Conservation (phyloP, 441 rosid species). For the Eruca vesicaria region DNA sequence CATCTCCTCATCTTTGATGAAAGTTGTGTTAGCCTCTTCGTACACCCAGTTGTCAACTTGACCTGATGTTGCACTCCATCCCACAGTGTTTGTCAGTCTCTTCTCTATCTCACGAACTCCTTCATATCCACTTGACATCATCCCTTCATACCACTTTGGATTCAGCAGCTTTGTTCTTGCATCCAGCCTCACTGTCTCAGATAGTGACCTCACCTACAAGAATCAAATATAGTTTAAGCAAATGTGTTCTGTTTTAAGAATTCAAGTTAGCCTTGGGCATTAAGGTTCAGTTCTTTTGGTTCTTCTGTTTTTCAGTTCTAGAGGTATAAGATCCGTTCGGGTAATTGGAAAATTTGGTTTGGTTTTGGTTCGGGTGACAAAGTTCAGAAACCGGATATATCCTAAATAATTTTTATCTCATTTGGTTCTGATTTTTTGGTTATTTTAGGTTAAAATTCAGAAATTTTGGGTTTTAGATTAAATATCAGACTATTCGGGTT, state of each 20-base stretch:
- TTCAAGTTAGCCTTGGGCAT: background rate
- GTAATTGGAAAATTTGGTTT: no score
- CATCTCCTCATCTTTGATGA: slow-evolving; percentile 95
- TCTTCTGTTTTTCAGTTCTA: no score
- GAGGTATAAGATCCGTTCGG: no score
- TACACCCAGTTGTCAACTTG: slow-evolving; percentile 99
- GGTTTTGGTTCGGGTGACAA: no score
- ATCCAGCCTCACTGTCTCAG: slow-evolving; percentile 90
- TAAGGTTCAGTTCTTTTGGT: no score
- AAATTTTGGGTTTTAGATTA: no score
- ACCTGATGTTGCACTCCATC: slow-evolving; percentile 99
- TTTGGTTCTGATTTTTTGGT: no score
- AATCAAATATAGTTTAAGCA: background rate
- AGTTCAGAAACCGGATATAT: no score
- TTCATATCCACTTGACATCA: slow-evolving; percentile 95
- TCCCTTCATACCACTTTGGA: slow-evolving; percentile 99
- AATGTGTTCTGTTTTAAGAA: background rate
- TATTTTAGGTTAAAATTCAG: no score
- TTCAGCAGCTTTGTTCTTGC: slow-evolving; percentile 92
- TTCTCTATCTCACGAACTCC: slow-evolving; percentile 99
- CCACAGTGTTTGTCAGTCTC: slow-evolving; percentile 89
- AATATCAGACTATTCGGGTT: no score
- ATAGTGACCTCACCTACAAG: slow-evolving; percentile 75
- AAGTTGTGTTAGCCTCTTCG: slow-evolving; percentile 94
- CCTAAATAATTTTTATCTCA: no score